Percentiles rank a stretch among this genome's conserved stretches.
Evolutionary conservation across 345 rosid species (phyloP).

Genomic region (Populus pruinosa): DNA sequence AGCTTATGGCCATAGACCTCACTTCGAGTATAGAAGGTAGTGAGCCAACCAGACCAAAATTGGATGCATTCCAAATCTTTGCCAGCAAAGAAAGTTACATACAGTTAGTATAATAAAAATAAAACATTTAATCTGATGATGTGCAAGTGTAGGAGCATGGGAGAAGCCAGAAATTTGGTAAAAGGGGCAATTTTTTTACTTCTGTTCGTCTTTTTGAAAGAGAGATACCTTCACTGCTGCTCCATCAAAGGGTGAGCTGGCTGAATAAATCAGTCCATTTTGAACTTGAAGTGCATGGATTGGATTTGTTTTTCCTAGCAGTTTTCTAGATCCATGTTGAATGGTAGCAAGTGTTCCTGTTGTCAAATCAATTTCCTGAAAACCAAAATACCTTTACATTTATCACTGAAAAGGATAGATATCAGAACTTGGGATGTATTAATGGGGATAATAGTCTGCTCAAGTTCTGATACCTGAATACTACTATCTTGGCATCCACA

Average conservation of each 20-base stretch:
- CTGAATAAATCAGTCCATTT: constrained; percentile 52
- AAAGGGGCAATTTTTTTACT: too few species aligned
- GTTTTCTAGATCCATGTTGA: constrained; percentile 57
- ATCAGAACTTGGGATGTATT: neutral
- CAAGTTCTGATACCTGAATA: constrained; percentile 44
- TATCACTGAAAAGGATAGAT: neutral
- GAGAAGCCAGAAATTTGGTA: too few species aligned
- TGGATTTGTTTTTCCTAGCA: constrained; percentile 54
- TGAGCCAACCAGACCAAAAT: constrained; percentile 42
- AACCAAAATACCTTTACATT: neutral
- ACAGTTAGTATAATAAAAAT: constrained; percentile 1
- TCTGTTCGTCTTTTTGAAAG: too few species aligned
- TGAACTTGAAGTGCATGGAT: constrained; percentile 47
- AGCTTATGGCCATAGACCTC: constrained; percentile 46
- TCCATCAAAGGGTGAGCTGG: constrained; percentile 52
- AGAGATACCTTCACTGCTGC: constrained; percentile 52
- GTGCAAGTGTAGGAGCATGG: neutral
- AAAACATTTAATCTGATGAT: neutral
- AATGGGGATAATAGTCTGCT: neutral
- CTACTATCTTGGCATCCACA: constrained; percentile 70
- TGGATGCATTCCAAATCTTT: constrained; percentile 58
- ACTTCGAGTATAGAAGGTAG: constrained; percentile 42
- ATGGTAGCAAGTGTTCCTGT: constrained; percentile 49
- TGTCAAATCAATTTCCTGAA: constrained; percentile 70
- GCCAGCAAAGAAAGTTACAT: neutral